phyloP scores from a whole-genome alignment of 176 grass and related monocot genomes.

The Lolium perenne region DNA sequence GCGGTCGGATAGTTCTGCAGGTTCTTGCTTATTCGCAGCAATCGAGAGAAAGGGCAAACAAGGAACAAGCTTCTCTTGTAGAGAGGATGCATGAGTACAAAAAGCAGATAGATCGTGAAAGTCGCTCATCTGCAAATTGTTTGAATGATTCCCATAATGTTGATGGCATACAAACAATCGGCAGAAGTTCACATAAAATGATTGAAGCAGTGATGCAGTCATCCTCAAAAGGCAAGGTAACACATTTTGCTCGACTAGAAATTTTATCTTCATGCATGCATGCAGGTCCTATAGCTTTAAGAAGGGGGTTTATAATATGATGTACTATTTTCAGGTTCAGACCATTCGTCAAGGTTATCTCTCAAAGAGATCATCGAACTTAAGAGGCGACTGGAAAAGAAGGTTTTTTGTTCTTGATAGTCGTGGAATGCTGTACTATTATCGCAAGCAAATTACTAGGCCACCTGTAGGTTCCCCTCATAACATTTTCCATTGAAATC shows the following conservation, averaged over 20 bases:
- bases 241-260: conserved; percentile 25
- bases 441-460: conserved; percentile 86
- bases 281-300: conserved; percentile 16
- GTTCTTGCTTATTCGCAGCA: conserved; percentile 91
- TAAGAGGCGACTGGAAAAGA: conserved; percentile 99
- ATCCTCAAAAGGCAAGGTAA: conserved; percentile 88
- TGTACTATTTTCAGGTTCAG: conserved; percentile 70
- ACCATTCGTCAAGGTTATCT: conserved; percentile 99
- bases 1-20: conserved; percentile 49
- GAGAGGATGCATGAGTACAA: conserved; percentile 99
- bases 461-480: conserved; percentile 68
- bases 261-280: conserved; percentile 27
- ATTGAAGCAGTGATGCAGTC: conserved; percentile 88
- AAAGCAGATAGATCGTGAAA: conserved; percentile 88
- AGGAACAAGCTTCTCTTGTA: conserved; percentile 87
- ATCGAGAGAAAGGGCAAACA: conserved; percentile 86
- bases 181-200: conserved; percentile 89
- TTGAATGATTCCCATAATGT: conserved; percentile 68
- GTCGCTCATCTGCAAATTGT: conserved; percentile 68
- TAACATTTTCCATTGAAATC: conserved; percentile 41
- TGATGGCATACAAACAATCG: conserved; percentile 79
- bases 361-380: conserved; percentile 89
- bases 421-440: conserved; percentile 98
- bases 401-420: conserved; percentile 99
- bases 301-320: conserved; percentile 20